These are phyloP conservation scores for Scheffersomyces amazonensis DNA, from an alignment of 805 yeast genomes.

Conservation along the genomic window DNA sequence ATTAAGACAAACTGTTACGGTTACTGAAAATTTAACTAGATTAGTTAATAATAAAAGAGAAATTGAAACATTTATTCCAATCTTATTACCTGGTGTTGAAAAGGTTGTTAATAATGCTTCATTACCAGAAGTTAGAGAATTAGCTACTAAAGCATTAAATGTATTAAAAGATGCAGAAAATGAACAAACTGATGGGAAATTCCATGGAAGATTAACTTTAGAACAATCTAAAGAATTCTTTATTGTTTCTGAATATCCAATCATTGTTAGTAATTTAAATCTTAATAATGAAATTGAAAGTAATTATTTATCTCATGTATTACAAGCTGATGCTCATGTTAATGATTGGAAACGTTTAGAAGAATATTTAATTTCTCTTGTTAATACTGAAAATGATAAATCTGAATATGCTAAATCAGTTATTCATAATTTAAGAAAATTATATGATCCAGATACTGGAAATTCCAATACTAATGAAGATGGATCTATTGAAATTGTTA, in stretches of 20 bases:
- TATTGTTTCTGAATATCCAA: constrained; percentile 12
- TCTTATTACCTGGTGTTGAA: constrained; percentile 85
- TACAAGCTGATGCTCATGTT: constrained; percentile 41
- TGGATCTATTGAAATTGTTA: constrained; percentile 88
- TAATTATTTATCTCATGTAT: constrained; percentile 45
- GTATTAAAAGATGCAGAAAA: constrained; percentile 81
- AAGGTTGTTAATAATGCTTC: constrained; percentile 89
- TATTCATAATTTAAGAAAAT: constrained; percentile 47
- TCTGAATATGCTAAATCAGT: constrained; percentile 41
- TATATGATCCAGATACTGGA: constrained; percentile 47
- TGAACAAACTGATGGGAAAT: constrained; percentile 64
- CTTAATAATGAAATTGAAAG: constrained; percentile 34
- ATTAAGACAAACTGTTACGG: constrained; percentile 93
- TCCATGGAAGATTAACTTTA: constrained; percentile 67
- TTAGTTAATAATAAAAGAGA: constrained; percentile 91
- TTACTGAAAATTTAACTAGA: constrained; percentile 92
- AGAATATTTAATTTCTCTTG: constrained; percentile 47
- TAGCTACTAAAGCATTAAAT: constrained; percentile 80
- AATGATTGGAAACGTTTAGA: constrained; percentile 48
- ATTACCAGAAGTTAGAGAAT: constrained; percentile 91
- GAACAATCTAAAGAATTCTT: constrained; percentile 52
- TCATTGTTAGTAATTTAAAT: constrained; percentile 6
- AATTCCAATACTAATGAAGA: constrained; percentile 55
- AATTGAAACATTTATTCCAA: constrained; percentile 83
- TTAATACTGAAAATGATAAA: constrained; percentile 29